phyloP scores from a whole-genome alignment of 1,284 basidiomycete genomes.

The Cutaneotrichosporon sp. region DNA sequence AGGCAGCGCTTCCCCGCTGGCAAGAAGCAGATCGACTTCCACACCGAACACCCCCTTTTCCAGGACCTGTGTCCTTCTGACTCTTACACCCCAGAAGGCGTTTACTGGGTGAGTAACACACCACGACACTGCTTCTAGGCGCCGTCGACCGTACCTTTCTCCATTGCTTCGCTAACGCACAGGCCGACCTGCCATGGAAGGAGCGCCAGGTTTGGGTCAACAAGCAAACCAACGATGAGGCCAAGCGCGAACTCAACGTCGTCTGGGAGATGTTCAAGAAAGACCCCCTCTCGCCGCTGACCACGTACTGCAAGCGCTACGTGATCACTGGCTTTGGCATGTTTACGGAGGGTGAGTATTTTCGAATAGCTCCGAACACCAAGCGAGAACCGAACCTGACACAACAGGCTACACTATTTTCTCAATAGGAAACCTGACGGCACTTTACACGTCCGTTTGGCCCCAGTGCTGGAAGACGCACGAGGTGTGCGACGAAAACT shows the following conservation, averaged over 20 bases:
- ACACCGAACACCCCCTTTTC: constrained; percentile 41
- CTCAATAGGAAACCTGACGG: constrained; percentile 52
- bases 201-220: constrained; percentile 49
- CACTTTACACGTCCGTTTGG: constrained; percentile 53
- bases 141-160: not conserved
- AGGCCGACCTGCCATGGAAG: constrained; percentile 43
- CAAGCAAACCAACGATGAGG: constrained; percentile 49
- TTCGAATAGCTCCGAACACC: not conserved
- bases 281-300: constrained; percentile 50
- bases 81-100: constrained; percentile 37
- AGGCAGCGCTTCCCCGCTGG: constrained; percentile 5
- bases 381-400: too few relatives aligned
- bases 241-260: constrained; percentile 48
- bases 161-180: not conserved
- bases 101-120: constrained; percentile 41
- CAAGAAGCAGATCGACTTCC: constrained; percentile 20
- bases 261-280: constrained; percentile 53
- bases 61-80: constrained; percentile 45
- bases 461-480: constrained; percentile 52
- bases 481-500: constrained; percentile 49
- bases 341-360: constrained; percentile 49
- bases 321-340: constrained; percentile 55
- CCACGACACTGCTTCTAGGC: too few relatives aligned
- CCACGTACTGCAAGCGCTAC: constrained; percentile 52
- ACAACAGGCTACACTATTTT: constrained; percentile 31